Percentiles rank a stretch among this genome's conserved stretches.
phyloP scores from a whole-genome alignment of 768 basidiomycete genomes.

The Suillus placidus region DNA sequence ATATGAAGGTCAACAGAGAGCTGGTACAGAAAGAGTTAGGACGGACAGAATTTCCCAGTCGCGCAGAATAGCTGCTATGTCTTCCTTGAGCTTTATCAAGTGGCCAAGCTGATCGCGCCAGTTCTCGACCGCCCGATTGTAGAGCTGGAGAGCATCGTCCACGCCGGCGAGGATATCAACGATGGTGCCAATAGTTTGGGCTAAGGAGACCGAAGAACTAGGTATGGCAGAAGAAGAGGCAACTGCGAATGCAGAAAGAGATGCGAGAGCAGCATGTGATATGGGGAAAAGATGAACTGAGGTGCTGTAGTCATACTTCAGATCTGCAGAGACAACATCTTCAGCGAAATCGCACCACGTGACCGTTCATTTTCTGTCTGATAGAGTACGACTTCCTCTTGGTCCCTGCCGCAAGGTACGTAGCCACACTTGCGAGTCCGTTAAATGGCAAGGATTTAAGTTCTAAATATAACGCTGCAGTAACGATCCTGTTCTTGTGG shows the following conservation, averaged over 20 bases:
- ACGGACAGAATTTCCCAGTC: slow-evolving; percentile 85
- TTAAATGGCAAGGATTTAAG: no score
- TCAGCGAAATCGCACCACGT: no score
- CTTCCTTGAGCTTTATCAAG: slow-evolving; percentile 72
- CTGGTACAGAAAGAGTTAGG: neutral
- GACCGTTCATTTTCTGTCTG: no score
- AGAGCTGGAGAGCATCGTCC: slow-evolving; percentile 68
- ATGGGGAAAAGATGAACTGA: slow-evolving; percentile 54
- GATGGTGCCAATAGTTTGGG: slow-evolving; percentile 39
- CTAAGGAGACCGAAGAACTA: slow-evolving; percentile 28
- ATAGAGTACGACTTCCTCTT: no score
- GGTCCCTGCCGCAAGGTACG: no score
- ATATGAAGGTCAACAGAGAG: neutral
- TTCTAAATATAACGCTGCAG: no score
- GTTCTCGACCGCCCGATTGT: slow-evolving; percentile 59
- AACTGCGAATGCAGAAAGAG: slow-evolving; percentile 73
- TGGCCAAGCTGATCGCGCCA: slow-evolving; percentile 64
- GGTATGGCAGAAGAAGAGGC: slow-evolving; percentile 58
- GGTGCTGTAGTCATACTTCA: no score
- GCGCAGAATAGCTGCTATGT: slow-evolving; percentile 66
- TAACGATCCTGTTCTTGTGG: no score
- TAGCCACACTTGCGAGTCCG: no score
- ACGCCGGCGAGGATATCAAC: slow-evolving; percentile 61
- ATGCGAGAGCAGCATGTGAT: slow-evolving; percentile 62
- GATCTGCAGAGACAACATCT: no score